Base-by-base conservation (phyloP, 2,329 filamentous ascomycete genomes). In the Talaromyces pinophilus region DNA sequence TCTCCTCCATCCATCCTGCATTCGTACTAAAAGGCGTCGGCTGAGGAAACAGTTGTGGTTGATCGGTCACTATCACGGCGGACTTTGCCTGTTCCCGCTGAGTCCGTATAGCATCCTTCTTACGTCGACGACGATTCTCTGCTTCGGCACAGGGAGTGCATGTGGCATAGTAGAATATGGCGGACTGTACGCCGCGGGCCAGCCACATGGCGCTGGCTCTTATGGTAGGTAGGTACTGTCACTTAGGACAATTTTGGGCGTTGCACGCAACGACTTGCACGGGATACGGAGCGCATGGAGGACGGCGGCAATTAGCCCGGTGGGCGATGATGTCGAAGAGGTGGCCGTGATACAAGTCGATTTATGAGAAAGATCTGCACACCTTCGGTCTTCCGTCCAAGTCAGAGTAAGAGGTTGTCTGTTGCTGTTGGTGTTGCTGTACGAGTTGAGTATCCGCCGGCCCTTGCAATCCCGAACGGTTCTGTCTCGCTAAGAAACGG, bases 1-100 rank as follows among this genome's bases (percentile, higher is more conserved):
- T 96, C 78, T 97, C 93, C 74, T 95, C 91, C 38, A 86, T 83
- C 93, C 93, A 97, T 79, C 92, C 92, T 13, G 90, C 89, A 73
- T 97, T 97, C 33, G 92, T 96, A 73, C 89, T 90, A 72, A 92
- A 95, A 0, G 92, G 91, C 5, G 76, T 78, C 1, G 90, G 93
- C 73, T 97, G 93, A 61, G 88, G 85, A 77, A 96, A 95, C 11
- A 88, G 78, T 48, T 86, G 87, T 0, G 92, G 91, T 75, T 93
- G 87, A 70, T 92, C 87, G 66, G 76, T 78, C n/a, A 82, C 69
- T 38, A 81, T 69, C 64, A 85, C 85, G 71, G 90, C 86, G 66
- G 88, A 78, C 67, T 83, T 86, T 55, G 85, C 84, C 76, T 90
- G 89, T 70, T 90, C 86, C 71, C 86, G 82, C 65, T 88, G 85